Evolutionary conservation across 768 basidiomycete genomes (phyloP), one percentile per base, ranked within the genome.

Genomic region (Boletus patriciae): DNA sequence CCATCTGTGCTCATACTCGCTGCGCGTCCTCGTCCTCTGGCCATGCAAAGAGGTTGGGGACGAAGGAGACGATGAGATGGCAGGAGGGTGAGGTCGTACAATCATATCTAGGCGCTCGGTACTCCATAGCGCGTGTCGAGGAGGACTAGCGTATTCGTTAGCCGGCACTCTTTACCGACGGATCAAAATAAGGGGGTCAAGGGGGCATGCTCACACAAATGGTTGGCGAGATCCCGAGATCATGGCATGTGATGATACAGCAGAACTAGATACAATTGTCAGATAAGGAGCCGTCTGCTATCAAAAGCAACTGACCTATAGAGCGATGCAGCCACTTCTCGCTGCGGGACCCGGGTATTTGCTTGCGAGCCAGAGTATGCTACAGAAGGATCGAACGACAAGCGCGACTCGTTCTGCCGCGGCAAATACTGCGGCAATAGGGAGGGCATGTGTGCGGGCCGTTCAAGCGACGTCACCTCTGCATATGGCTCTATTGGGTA

Each of bases 221-320:
- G 6, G 38, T 21, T 51, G 62, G 3, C 57, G 62, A 31, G 67
- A 52, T 44, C 29, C 53, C 18, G 54, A 31, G 38, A 16, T 43
- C 46, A 29, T 27, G 23, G 51, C 11, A 47, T 82, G 77, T 3
- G 81, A 75, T 50, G 83, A 81, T 21, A 86, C 80, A 36, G 83
- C 77, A 50, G 81, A 77, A 62, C 84, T 84, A 61, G 33, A 52
- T 23, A 47, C 11, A 48, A n/a, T 27, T 18, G 33, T 60, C 58
- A 68, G 44, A 6, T 48, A 23, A 62, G 4, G 5, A 33, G 15
- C n/a, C 10, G 38, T 40, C 18, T 40, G 9, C 38, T 9, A 40
- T 4, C 16, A 19, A 25, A 31, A 4, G 6, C 19, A 50, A 44
- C 78, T 47, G 62, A 83, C 87, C 81, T 84, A 74, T 88, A 89